Conservation (phyloP, 495 filamentous ascomycete genomes). For the Hyaloscypha bicolor region DNA sequence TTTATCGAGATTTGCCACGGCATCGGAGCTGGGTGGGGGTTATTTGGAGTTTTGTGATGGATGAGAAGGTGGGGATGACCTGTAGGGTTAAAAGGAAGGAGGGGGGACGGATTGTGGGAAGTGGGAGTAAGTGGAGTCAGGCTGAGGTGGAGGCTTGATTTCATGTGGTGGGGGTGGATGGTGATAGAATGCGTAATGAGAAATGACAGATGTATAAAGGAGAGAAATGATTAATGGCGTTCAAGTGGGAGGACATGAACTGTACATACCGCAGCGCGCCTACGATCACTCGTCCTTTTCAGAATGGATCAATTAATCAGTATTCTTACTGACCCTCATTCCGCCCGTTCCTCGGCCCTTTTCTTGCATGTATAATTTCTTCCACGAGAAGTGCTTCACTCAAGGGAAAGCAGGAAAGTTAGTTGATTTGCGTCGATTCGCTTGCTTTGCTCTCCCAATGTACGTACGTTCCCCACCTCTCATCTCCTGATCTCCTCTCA, state of each 20-base stretch:
- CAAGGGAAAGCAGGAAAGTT: no score
- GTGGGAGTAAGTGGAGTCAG: conserved; percentile 44
- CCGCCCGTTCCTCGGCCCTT: neutral
- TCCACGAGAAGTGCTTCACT: no score
- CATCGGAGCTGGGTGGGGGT: conserved; percentile 92
- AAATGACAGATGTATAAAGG: neutral
- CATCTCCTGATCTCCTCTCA: no score
- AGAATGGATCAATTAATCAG: neutral
- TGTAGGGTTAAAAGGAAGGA: conserved; percentile 91
- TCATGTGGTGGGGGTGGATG: neutral
- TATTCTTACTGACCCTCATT: neutral
- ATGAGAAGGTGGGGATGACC: conserved; percentile 83
- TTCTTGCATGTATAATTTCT: no score
- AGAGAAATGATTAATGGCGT: neutral
- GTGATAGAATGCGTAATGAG: no score
- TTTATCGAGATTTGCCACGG: conserved; percentile 84
- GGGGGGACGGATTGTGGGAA: conserved; percentile 66
- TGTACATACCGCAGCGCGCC: neutral
- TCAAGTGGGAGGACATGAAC: neutral
- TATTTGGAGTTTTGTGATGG: conserved; percentile 92
- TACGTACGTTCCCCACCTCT: no score
- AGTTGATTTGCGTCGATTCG: no score
- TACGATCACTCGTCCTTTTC: neutral
- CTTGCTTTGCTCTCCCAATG: no score
- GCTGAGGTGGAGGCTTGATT: conserved; percentile 51